Evolutionary conservation across 2,329 filamentous ascomycete species (phyloP).

Genomic region (Neospermospora avenae): DNA sequence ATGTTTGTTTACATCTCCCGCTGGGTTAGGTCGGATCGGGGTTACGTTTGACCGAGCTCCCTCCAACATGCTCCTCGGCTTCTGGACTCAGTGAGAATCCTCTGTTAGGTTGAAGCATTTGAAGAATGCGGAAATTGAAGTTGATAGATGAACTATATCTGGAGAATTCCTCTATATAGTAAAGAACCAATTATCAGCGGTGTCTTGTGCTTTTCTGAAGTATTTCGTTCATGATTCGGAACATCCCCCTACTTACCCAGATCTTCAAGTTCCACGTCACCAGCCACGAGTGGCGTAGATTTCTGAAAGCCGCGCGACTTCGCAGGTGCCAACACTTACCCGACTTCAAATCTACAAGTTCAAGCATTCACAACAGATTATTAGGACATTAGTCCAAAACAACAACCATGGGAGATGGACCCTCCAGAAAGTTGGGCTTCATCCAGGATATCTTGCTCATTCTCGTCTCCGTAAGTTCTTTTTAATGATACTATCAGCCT

Average conservation of each 20-base stretch:
- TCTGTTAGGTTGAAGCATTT: too few species aligned
- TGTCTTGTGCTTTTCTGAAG: too few species aligned
- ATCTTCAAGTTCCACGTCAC: background rate
- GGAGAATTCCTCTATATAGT: too few species aligned
- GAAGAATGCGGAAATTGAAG: too few species aligned
- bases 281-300: slow-evolving; percentile 9
- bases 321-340: background rate
- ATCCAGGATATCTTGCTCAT: slow-evolving; percentile 38
- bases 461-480: slow-evolving; percentile 36
- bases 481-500: slow-evolving; percentile 1
- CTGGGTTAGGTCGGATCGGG: background rate
- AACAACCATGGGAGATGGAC: slow-evolving; percentile 31
- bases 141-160: too few species aligned
- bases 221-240: too few species aligned
- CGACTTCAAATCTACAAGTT: background rate
- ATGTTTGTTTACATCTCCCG: slow-evolving; percentile 19
- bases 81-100: background rate
- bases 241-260: too few species aligned
- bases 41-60: too few species aligned
- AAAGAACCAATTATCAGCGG: too few species aligned
- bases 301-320: slow-evolving; percentile 6
- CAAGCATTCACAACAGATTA: background rate
- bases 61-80: background rate
- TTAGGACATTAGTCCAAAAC: background rate
- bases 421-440: slow-evolving; percentile 35